Conservation (phyloP, 305 asterid genomes). For the Withania somnifera region DNA sequence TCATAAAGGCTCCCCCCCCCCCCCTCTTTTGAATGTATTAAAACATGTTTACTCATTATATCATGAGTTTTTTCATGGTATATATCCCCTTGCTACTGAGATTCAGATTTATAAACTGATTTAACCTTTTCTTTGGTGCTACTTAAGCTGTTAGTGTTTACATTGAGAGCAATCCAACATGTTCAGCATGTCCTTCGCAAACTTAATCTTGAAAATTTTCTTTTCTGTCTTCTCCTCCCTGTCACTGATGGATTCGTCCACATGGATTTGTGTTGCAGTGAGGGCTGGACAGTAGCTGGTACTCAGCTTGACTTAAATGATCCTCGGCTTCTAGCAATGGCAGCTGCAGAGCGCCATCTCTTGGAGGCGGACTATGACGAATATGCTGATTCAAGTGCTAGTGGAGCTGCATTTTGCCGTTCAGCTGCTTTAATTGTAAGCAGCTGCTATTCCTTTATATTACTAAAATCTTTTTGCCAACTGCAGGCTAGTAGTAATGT, state of each 20-base stretch:
- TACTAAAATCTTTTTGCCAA: neutral
- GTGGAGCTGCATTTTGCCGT: slow-evolving; percentile 47
- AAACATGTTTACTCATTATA: neutral
- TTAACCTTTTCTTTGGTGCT: neutral
- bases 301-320: slow-evolving; percentile 34
- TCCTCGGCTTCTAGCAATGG: slow-evolving; percentile 36
- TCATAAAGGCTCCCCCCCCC: neutral
- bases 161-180: neutral
- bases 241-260: neutral
- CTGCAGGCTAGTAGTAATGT: neutral
- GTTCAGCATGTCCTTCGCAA: neutral
- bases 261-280: slow-evolving; percentile 13
- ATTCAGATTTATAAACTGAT: neutral
- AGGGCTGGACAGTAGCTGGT: slow-evolving; percentile 37
- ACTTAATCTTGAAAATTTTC: neutral
- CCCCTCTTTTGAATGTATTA: neutral
- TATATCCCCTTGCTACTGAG: neutral
- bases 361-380: slow-evolving; percentile 42
- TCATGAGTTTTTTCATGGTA: neutral
- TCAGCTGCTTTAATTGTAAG: slow-evolving; percentile 41
- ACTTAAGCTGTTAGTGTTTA: neutral
- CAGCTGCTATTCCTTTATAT: neutral
- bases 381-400: slow-evolving; percentile 33
- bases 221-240: neutral
- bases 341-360: slow-evolving; percentile 36